Conservation (phyloP, 768 basidiomycete species). For the Phlebiopsis flavidoalba region DNA sequence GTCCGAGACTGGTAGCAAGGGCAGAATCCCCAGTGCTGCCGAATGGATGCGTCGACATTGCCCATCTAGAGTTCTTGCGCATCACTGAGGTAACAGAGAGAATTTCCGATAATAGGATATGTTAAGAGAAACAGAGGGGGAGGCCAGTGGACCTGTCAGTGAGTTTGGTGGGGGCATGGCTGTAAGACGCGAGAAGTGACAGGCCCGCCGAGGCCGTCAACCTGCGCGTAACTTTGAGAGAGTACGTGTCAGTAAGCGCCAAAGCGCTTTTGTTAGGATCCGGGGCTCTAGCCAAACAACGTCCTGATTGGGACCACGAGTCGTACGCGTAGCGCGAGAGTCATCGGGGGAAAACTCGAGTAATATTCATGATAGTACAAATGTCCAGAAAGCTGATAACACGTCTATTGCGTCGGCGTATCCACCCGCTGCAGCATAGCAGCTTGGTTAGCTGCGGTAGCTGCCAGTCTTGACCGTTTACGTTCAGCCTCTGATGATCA, state of each 20-base stretch:
- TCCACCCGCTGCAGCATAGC: conserved; percentile 69
- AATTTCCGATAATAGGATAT: conserved; percentile 87
- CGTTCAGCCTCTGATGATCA: conserved; percentile 77
- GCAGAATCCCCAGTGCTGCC: conserved; percentile 52
- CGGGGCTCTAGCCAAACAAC: not conserved
- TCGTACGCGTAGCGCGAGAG: not conserved
- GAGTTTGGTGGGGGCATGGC: not conserved
- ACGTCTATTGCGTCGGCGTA: conserved; percentile 30
- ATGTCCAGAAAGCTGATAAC: not conserved
- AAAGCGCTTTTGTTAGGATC: not conserved
- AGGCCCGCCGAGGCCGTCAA: not conserved
- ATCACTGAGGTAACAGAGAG: conserved; percentile 88
- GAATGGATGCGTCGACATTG: conserved; percentile 62
- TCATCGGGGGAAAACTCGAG: not conserved
- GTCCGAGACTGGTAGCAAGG: conserved; percentile 69
- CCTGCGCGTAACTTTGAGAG: not conserved
- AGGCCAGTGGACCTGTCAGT: not conserved
- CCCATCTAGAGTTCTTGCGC: conserved; percentile 98
- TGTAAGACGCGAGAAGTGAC: not conserved
- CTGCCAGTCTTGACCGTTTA: conserved; percentile 86
- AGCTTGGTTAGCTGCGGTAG: conserved; percentile 87
- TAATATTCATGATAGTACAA: not conserved
- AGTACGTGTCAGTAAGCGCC: conserved; percentile 14
- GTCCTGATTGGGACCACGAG: not conserved
- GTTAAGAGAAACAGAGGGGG: conserved; percentile 44